phyloP scores from a whole-genome alignment of 352 stramenopile species.

The Pythium rhizo-oryzae region DNA sequence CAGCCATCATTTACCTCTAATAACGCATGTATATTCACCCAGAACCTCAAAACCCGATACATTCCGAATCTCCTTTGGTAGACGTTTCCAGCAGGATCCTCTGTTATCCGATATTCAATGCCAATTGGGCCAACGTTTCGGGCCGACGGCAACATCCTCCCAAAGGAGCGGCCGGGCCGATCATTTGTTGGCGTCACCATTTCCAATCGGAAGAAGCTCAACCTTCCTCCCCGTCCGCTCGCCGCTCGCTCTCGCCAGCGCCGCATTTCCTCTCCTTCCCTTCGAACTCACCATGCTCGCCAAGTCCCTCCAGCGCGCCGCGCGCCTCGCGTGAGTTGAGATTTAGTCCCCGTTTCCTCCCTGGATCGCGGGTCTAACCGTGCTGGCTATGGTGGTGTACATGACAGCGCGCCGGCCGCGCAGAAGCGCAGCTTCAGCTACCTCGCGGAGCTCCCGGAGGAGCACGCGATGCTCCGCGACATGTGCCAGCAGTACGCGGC shows the following conservation, averaged over 20 bases:
- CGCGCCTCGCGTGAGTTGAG: constrained; percentile 32
- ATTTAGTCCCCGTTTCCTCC: neutral
- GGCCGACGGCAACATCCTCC: neutral
- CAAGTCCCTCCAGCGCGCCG: constrained; percentile 41
- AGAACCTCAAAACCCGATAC: neutral
- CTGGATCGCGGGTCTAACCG: too few relatives aligned
- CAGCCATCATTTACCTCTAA: constrained; percentile 3
- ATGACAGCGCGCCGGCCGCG: constrained; percentile 1
- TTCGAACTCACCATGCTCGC: constrained; percentile 34
- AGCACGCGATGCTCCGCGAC: constrained; percentile 97
- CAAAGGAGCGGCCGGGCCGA: neutral
- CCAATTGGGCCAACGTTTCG: neutral
- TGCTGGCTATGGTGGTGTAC: neutral
- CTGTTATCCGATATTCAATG: neutral
- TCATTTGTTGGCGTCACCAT: constrained; percentile 18
- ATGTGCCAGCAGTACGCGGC: constrained; percentile 96
- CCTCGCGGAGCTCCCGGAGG: constrained; percentile 86
- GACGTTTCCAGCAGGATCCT: neutral
- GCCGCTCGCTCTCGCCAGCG: neutral
- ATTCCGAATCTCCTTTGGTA: too few relatives aligned
- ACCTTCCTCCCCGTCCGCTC: neutral
- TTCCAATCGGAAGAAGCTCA: neutral
- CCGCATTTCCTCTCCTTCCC: neutral
- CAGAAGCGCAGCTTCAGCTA: constrained; percentile 58
- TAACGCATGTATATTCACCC: neutral